Base-by-base conservation (phyloP, 352 stramenopile species). In the Globisporangium carolinianum region DNA sequence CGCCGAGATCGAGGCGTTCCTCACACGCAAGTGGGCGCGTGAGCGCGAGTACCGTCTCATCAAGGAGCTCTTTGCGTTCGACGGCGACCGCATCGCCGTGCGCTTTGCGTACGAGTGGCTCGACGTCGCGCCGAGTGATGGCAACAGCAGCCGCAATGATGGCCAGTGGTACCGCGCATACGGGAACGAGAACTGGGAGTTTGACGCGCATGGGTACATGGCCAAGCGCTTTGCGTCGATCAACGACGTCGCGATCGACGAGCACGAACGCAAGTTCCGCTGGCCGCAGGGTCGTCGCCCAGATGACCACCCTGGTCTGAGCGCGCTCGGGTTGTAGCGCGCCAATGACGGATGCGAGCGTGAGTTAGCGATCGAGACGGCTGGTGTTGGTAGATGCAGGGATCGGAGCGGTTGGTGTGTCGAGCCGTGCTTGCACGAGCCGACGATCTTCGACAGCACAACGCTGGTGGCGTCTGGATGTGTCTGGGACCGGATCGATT, bases 181-280 rank as follows among this genome's bases (percentile, higher is more conserved):
- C 56, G 88, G 88, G 50, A 96, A 96, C 51, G 88, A 96, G 63
- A 94, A 96, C 65, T 97, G 89, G 87, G 79, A 84, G 53, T 97
- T 96, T 62, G 73, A 96, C 47, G 73, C 72, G 7, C 39, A 80
- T 18, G 89, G 89, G 3, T 76, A 79, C 60, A 96, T 96, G 87
- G 69, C 81, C n/a, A 67, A 82, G 68, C 83, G 88, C 49, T 87
- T 87, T 69, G 87, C 87, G 35, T 85, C 66, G 51, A 95, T 96
- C 71, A 96, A 97, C 61, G 87, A 97, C 66, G 62, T 95, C 0
- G 55, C 69, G 0, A 97, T 96, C 60, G 18, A 61, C 10, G 83
- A 80, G 42, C 60, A 62, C 37, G 84, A 97, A 43, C 81, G 88
- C 60, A 68, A 77, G 56, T 89, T 79, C 68, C 76, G 75, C 39